phyloP scores from a whole-genome alignment of 495 filamentous ascomycete genomes.

The Aspergillus nanangensis region DNA sequence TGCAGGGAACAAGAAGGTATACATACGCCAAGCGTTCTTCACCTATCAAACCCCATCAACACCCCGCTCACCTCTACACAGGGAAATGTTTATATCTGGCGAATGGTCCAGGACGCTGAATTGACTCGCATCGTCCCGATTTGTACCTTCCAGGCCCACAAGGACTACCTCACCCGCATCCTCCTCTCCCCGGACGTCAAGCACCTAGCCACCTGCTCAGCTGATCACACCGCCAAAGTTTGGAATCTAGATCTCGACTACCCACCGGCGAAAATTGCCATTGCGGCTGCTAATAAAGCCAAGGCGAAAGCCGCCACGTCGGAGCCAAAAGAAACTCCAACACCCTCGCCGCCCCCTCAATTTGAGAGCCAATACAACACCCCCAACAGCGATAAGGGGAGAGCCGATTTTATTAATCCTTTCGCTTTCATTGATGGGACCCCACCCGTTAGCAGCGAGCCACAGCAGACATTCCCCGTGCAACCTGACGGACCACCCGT shows the following conservation, averaged over 20 bases:
- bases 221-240: conserved; percentile 96
- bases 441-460: conserved; percentile 13
- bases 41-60: not conserved
- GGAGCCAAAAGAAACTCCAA: conserved; percentile 13
- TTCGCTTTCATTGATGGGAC: conserved; percentile 17
- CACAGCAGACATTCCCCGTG: conserved; percentile 34
- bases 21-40: not conserved
- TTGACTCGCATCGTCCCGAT: conserved; percentile 85
- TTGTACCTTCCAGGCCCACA: conserved; percentile 88
- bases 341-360: conserved; percentile 8
- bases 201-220: conserved; percentile 94
- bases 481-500: conserved; percentile 44
- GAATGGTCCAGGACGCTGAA: conserved; percentile 77
- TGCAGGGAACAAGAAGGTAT: conserved; percentile 87
- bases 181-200: conserved; percentile 96
- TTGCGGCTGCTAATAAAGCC: conserved; percentile 19
- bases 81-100: conserved; percentile 98
- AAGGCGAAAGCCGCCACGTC: conserved; percentile 17
- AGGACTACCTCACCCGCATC: conserved; percentile 90
- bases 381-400: conserved; percentile 8
- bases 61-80: conserved; percentile 25
- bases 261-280: conserved; percentile 41
- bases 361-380: conserved; percentile 15
- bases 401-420: conserved; percentile 15
- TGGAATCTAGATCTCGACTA: conserved; percentile 75